phyloP scores from a whole-genome alignment of 805 yeast genomes.

The Suhomyces sp. region DNA sequence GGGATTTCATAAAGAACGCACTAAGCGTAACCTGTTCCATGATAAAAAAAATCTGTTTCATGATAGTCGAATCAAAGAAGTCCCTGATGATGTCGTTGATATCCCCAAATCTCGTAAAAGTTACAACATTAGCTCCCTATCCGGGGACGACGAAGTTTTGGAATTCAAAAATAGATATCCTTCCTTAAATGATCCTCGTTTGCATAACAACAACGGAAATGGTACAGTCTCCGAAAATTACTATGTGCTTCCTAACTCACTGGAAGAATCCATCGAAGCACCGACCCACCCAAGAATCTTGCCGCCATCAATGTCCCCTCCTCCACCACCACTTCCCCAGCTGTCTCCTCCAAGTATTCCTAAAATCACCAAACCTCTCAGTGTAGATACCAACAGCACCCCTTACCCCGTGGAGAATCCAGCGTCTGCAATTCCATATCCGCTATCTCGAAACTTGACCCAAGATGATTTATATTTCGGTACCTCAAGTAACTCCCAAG shows the following conservation, averaged over 20 bases:
- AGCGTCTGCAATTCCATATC: background rate
- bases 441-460: background rate
- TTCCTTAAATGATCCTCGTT: constrained; percentile 2
- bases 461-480: constrained; percentile 1
- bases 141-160: constrained; percentile 3
- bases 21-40: background rate
- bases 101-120: constrained; percentile 5
- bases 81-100: background rate
- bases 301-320: constrained; percentile 3
- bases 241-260: background rate
- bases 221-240: background rate
- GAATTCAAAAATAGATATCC: constrained; percentile 10
- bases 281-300: no score
- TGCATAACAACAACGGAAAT: background rate
- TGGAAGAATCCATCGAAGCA: no score
- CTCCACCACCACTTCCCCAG: constrained; percentile 5
- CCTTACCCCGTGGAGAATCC: constrained; percentile 5
- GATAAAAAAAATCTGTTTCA: no score
- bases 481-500: no score
- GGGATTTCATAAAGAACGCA: background rate
- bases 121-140: constrained; percentile 1
- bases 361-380: background rate
- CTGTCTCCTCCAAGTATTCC: constrained; percentile 1
- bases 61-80: no score
- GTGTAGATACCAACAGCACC: background rate